Conservation (phyloP, 2,329 filamentous ascomycete genomes). For the Dendryphion nanum region DNA sequence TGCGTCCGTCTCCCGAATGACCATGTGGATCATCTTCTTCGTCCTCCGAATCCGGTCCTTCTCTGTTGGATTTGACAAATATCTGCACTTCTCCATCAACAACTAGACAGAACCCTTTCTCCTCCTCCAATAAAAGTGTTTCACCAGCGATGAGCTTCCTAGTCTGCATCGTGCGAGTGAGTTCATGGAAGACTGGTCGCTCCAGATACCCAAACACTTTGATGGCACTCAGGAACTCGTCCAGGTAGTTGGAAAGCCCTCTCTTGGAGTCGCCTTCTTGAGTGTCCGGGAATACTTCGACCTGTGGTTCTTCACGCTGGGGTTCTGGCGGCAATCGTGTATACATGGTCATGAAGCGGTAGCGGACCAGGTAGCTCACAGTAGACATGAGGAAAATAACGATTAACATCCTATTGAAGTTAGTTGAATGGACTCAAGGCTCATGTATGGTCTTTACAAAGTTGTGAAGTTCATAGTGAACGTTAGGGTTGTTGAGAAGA, state of each 20-base stretch:
- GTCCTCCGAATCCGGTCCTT: slow-evolving; percentile 45
- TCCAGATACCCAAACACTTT: slow-evolving; percentile 98
- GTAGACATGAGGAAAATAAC: slow-evolving; percentile 75
- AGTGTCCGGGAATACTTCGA: slow-evolving; percentile 91
- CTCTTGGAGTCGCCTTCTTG: slow-evolving; percentile 88
- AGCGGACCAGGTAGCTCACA: slow-evolving; percentile 89
- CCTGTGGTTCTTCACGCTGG: slow-evolving; percentile 90
- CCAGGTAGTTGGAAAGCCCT: slow-evolving; percentile 90
- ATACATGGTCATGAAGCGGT: slow-evolving; percentile 97
- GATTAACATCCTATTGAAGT: slow-evolving; percentile 55
- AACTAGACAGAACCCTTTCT: slow-evolving; percentile 96
- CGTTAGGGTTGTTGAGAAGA: slow-evolving; percentile 90
- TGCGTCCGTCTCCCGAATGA: slow-evolving; percentile 12
- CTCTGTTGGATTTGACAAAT: slow-evolving; percentile 82
- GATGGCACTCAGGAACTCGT: slow-evolving; percentile 97
- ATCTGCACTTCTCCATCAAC: slow-evolving; percentile 97
- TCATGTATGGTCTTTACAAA: slow-evolving; percentile 57
- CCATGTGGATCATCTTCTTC: slow-evolving; percentile 60
- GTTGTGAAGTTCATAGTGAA: slow-evolving; percentile 99
- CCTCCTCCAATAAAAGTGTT: slow-evolving; percentile 91
- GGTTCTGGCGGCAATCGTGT: slow-evolving; percentile 89
- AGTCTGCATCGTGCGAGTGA: slow-evolving; percentile 98
- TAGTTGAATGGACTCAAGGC: slow-evolving; percentile 20
- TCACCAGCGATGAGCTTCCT: slow-evolving; percentile 94
- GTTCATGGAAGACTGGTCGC: slow-evolving; percentile 93